Evolutionary conservation across 148 eudicot species (phyloP), one percentile per base, ranked within the genome.

Genomic region (Rheum nobile): DNA sequence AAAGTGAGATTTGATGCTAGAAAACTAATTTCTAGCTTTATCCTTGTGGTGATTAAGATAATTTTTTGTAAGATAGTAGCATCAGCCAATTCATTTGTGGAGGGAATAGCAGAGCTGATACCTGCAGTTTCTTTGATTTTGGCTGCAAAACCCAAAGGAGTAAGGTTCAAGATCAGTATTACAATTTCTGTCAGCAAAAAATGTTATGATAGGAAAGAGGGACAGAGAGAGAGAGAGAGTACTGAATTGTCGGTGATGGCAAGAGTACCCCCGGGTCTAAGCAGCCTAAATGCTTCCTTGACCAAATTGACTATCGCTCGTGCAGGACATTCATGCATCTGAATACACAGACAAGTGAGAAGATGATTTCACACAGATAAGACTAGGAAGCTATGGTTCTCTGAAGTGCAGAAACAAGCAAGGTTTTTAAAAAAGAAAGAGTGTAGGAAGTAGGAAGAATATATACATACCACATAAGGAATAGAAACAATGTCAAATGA

Each of bases 251-350:
- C 98, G 0, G 96, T 91, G 70, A 91, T 79, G 34, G 90, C 93
- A 73, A 94, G 71, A 77, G 98, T 94, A 63, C 98, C 98, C 35
- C 98, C 97, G 72, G 98, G 97, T 78, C 90, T 86, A 55, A 94
- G 96, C 78, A 94, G 86, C 80, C 98, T 86, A 76, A 84, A 91
- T 55, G 93, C 88, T 86, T 94, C 98, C 81, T 82, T 88, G 71
- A 88, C 90, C 82, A 94, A 79, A 77, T 91, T 91, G 37, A 81
- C 80, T 54, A 87, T 91, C 39, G 96, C 97, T 80, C 75, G 83
- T 67, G 89, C 84, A 35, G 98, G 98, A 80, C 98, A 94, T 75
- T 94, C 98, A 67, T 94, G 98, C 83, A 94, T 82, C 98, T 94
- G 88, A 73, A 76, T 70, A 37, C 2, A 75, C 24, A 3, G 50